Conservation (phyloP, 23 red algal species). For the Cyanidioschyzon merolae region DNA sequence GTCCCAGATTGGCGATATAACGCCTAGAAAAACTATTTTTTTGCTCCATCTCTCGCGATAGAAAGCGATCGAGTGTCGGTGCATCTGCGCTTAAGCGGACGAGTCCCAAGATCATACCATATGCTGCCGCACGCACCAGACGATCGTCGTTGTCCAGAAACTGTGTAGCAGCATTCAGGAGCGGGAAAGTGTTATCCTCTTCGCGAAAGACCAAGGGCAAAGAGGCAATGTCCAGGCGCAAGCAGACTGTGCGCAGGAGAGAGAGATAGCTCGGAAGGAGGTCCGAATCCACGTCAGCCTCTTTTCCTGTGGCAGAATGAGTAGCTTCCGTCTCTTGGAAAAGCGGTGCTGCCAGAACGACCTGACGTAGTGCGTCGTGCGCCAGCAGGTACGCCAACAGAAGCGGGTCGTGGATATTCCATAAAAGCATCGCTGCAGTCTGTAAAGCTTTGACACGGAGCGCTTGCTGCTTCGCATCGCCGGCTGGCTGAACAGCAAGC, state of each 20-base stretch:
- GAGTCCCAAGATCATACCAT: background rate
- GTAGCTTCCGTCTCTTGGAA: background rate
- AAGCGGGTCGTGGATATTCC: background rate
- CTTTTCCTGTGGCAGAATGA: background rate
- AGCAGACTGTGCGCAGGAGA: constrained; percentile 1
- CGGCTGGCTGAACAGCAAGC: background rate
- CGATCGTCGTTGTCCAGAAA: background rate
- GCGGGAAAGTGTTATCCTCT: background rate
- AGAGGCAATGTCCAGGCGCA: background rate
- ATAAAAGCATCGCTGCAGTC: background rate
- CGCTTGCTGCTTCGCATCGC: background rate
- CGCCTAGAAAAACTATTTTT: background rate
- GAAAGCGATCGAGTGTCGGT: background rate
- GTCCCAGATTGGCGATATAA: background rate
- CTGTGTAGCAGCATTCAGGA: background rate
- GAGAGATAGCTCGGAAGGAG: constrained; percentile 1
- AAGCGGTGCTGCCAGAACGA: background rate
- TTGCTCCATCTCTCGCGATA: background rate
- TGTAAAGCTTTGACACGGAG: background rate
- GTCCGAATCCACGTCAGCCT: background rate
- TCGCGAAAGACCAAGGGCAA: background rate
- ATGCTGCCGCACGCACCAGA: background rate
- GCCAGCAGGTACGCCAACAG: constrained; percentile 1
- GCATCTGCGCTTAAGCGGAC: background rate
- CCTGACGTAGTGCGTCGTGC: background rate